Evolutionary conservation across 495 filamentous ascomycete species (phyloP).

Genomic region (Penicillium steckii): DNA sequence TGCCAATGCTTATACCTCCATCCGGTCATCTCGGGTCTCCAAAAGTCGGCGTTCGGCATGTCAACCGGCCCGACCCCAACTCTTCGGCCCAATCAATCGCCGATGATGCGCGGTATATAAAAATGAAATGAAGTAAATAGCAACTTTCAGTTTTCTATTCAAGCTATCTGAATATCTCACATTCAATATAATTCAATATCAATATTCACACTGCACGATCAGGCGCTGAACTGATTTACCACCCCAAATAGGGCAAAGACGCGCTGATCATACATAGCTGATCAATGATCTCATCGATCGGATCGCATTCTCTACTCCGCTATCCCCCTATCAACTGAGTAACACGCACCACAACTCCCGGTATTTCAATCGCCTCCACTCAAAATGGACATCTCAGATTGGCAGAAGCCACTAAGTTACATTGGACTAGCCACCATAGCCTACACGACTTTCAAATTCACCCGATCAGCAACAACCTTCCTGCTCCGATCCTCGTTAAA

Average conservation of each 20-base stretch:
- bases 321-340: not conserved
- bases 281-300: no score
- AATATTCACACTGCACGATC: no score
- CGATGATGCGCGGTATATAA: not conserved
- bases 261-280: no score
- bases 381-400: constrained; percentile 2
- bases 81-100: no score
- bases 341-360: not conserved
- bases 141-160: no score
- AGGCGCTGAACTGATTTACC: no score
- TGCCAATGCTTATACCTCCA: no score
- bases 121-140: not conserved
- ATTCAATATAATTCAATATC: not conserved
- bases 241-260: no score
- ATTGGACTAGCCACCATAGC: constrained; percentile 19
- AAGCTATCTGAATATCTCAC: not conserved
- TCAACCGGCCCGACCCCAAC: constrained; percentile 4
- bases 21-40: not conserved
- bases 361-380: not conserved
- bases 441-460: constrained; percentile 12
- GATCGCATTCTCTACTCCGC: not conserved
- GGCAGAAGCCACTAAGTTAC: constrained; percentile 10
- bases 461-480: constrained; percentile 20
- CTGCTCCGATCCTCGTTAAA: constrained; percentile 16
- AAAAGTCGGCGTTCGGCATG: constrained; percentile 1